phyloP scores from a whole-genome alignment of 495 filamentous ascomycete species.

The Durotheca rogersii region DNA sequence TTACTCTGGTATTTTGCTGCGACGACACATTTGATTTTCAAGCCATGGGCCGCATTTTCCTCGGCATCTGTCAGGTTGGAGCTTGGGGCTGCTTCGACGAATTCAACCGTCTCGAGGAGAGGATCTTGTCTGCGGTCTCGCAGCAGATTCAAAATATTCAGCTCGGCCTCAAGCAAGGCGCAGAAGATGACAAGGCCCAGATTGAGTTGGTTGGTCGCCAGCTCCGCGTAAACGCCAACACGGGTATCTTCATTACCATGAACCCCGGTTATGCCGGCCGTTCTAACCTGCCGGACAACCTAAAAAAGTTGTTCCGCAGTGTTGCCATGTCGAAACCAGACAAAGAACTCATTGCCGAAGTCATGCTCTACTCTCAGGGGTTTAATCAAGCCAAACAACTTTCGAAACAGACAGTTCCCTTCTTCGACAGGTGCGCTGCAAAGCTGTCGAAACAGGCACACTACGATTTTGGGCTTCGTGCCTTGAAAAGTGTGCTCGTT shows the following conservation, averaged over 20 bases:
- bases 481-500: conserved; percentile 95
- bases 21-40: conserved; percentile 99
- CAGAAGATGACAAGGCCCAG: conserved; percentile 73
- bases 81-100: conserved; percentile 99
- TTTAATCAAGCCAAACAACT: conserved; percentile 93
- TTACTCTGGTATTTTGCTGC: conserved; percentile 97
- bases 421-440: conserved; percentile 86
- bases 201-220: conserved; percentile 93
- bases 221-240: conserved; percentile 82
- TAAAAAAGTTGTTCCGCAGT: conserved; percentile 98
- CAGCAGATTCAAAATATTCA: conserved; percentile 99
- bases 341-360: conserved; percentile 98
- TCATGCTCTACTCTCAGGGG: conserved; percentile 99
- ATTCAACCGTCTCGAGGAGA: conserved; percentile 97
- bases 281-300: conserved; percentile 95
- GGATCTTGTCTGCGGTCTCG: conserved; percentile 94
- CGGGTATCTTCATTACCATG: conserved; percentile 99
- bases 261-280: conserved; percentile 98
- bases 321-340: conserved; percentile 99
- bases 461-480: conserved; percentile 97
- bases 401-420: conserved; percentile 92
- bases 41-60: conserved; percentile 98
- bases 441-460: conserved; percentile 92
- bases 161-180: conserved; percentile 80
- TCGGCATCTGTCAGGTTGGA: conserved; percentile 98